Base-by-base conservation (phyloP, 2,329 filamentous ascomycete genomes). In the Trichoderma sp. region DNA sequence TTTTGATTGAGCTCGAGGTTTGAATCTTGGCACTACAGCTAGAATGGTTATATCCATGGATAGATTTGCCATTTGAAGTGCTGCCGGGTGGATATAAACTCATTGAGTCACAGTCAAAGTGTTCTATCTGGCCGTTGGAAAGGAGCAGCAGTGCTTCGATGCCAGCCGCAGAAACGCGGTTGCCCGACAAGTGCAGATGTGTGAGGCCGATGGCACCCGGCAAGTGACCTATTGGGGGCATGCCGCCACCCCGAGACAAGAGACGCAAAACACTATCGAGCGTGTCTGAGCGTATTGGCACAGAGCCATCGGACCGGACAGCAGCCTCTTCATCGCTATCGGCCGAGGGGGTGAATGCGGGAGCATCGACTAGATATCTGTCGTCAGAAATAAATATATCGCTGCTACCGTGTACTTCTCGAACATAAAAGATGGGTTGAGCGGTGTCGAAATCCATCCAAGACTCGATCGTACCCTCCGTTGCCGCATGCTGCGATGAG, bases 161-260 rank as follows among this genome's bases (percentile, higher is more conserved):
- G 0, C 81, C 84, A 1, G 75, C 66, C 0, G 79, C 74, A 0
- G 84, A 84, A 45, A 89, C 73, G 1, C 73, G 72, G 67, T 86
- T 89, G 37, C 78, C 77, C 32, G 84, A 85, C 12, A 90, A 69
- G 58, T 83, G 80, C 17, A 90, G 74, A 70, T 89, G 87, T 0
- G 87, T 87, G 54, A 89, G 72, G 3, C 78, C 78, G 4, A 27
- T 17, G 15, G 73, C 69, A 19, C 50, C 56, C 27, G 71, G 71
- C 25, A 73, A 75, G n/a, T 58, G 67, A 8, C 66, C 71, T 32
- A 68, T 61, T 3, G 68, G 59, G 27, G 71, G 65, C 45, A 69
- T 60, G 42, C 22, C 27, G 37, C 59, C 69, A 52, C 77, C 71
- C 42, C 74, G 70, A 73, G 17, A 35, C 57, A 29, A 53, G 35